Base-by-base conservation (phyloP, 176 grass and related monocot species). In the Tillandsia fasciculata region DNA sequence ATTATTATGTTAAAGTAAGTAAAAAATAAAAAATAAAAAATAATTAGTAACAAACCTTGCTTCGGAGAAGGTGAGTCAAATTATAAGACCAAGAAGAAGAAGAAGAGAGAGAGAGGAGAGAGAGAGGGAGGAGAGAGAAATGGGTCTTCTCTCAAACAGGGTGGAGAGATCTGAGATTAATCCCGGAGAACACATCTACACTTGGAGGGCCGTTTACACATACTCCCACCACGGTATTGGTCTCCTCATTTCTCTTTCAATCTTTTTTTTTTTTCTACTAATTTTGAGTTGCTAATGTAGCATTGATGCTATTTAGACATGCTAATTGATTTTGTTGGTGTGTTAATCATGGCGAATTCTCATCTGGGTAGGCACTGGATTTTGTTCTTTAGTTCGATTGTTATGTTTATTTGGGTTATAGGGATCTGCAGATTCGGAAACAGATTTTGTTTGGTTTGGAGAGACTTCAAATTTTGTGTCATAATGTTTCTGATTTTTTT, bases 101-200 rank as follows among this genome's bases (percentile, higher is more conserved):
- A 13, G 17, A 26, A 75, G 50, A 49, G 11, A 50, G 56, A 50
- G 71, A 50, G 57, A 26, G 20, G 71, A 13, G 15, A 61, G 76
- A 70, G 5, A 64, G 79, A 47, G 76, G 64, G 10, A 52, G 84
- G 28, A 24, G 26, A 72, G 24, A 67, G 70, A 52, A 72, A 96
- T 96, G 91, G 91, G 91, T 27, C 66, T 96, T 69, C 87, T 96
- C 48, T 96, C 91, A 49, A 80, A 91, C 49, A 42, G 84, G 64
- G 80, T 90, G 50, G 94, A 99, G 77, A 81, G 82, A 67, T 83
- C 84, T 71, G 89, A 87, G 72, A 90, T 99, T 61, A 86, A 82
- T 75, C 69, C 89, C 14, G 94, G 94, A 56, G 94, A 99, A 67
- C 94, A 99, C 82, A 80, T 99, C 82, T 99, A 99, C 72, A 86